These are phyloP conservation scores for Abrus precatorius DNA, from an alignment of 306 rosid genomes.

Conservation along the genomic window DNA sequence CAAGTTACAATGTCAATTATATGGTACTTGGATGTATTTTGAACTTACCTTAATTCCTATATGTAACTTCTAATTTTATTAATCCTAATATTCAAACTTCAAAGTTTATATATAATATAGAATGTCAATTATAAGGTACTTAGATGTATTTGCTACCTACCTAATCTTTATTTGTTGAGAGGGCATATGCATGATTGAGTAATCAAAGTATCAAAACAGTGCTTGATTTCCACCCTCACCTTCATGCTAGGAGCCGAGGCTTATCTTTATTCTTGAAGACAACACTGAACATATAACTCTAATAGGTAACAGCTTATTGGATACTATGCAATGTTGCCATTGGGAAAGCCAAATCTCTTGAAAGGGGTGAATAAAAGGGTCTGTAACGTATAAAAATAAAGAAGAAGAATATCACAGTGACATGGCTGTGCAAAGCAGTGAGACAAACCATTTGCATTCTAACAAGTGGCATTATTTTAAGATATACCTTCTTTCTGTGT, in stretches of 20 bases:
- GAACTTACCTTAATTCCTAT: constrained; percentile 12
- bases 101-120: background rate
- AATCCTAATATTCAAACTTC: constrained; percentile 19
- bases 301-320: constrained; percentile 23
- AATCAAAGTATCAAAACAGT: constrained; percentile 40
- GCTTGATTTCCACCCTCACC: constrained; percentile 33
- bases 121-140: constrained; percentile 54
- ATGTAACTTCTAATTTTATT: constrained; percentile 18
- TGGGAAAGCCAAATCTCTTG: constrained; percentile 59
- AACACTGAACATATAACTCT: constrained; percentile 33
- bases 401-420: constrained; percentile 41
- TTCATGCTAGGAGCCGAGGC: constrained; percentile 24
- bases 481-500: background rate
- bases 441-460: constrained; percentile 48
- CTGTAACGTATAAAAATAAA: background rate
- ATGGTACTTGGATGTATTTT: constrained; percentile 54
- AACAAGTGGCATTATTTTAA: constrained; percentile 38
- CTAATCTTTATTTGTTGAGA: constrained; percentile 35
- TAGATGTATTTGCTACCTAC: constrained; percentile 22
- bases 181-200: constrained; percentile 49
- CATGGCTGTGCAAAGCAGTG: constrained; percentile 46
- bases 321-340: constrained; percentile 45
- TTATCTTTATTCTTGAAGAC: constrained; percentile 45
- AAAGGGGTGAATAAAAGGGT: constrained; percentile 40
- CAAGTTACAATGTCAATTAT: constrained; percentile 61